Conservation (phyloP, 2,329 filamentous ascomycete genomes). For the Ophiostoma novo-ulmi region DNA sequence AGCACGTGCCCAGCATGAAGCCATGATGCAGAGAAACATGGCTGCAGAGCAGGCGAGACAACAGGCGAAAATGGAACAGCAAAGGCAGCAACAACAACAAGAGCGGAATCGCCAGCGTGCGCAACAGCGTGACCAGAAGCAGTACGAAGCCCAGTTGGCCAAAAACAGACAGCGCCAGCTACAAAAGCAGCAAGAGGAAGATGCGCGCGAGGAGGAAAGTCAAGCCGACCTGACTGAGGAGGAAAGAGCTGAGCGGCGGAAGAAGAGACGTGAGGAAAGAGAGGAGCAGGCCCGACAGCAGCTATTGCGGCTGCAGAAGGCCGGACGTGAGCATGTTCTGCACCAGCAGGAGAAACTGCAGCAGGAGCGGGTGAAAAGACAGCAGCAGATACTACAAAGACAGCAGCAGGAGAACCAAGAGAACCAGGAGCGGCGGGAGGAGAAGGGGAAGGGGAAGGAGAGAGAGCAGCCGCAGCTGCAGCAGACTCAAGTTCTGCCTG, state of each 20-base stretch:
- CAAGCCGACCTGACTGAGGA: background rate
- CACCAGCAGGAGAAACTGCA: background rate
- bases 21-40: background rate
- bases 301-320: background rate
- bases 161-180: background rate
- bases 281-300: background rate
- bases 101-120: background rate
- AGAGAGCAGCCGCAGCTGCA: background rate
- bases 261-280: background rate
- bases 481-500: background rate
- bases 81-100: background rate
- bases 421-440: background rate
- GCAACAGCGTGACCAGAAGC: background rate
- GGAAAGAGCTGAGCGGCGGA: background rate
- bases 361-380: background rate
- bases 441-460: background rate
- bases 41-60: background rate
- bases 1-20: background rate
- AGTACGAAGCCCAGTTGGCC: background rate
- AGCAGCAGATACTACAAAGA: background rate
- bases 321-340: background rate
- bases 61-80: background rate
- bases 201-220: background rate
- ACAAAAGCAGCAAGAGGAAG: background rate
- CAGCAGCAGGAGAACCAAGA: background rate